Evolutionary conservation across 768 basidiomycete species (phyloP), one percentile per base, ranked within the genome.

Genomic region (Boletellus emodensis): DNA sequence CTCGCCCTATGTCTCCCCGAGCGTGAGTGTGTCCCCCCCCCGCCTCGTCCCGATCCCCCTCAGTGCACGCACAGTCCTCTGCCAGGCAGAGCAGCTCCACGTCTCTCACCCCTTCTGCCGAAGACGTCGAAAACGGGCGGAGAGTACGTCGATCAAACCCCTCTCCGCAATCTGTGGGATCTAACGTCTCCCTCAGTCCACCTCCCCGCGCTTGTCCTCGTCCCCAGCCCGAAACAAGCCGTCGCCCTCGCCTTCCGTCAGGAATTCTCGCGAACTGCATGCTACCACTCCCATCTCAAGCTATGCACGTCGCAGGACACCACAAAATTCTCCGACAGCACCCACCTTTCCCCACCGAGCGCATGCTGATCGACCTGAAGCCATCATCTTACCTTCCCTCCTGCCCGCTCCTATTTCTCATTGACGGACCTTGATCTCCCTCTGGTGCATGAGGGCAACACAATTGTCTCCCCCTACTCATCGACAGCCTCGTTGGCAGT

Each of bases 261-360:
- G 76, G 45, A 77, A 75, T 57, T 67, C 76, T 17, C 79, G 78
- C 56, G 82, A 84, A 62, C 68, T 82, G 17, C 69, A 79, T 28
- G 83, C 80, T 35, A 79, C 80, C 60, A 87, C 84, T 13, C 89
- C 89, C 47, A 90, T 91, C 48, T 91, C 89, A 24, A 77, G 80
- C 35, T 90, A 85, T 52, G 83, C 87, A 38, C 86, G 89, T 55
- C 82, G 88, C 54, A 87, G 83, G 69, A 87, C 87, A 1, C 87
- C 88, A 26, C 81, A 82, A 51, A 75, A 79, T 35, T 87, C 88
- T 11, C 87, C 87, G 0, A 82, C 80, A 14, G 81, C 83, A 2
- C 79, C 85, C 12, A 78, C 79, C 11, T 87, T 87, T 64, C 72
- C 78, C 47, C 76, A 66, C 17, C 57, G 64, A 7, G 51, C 47